Evolutionary conservation across 2,329 filamentous ascomycete genomes (phyloP).

Genomic region (Didymellaceae sp.): DNA sequence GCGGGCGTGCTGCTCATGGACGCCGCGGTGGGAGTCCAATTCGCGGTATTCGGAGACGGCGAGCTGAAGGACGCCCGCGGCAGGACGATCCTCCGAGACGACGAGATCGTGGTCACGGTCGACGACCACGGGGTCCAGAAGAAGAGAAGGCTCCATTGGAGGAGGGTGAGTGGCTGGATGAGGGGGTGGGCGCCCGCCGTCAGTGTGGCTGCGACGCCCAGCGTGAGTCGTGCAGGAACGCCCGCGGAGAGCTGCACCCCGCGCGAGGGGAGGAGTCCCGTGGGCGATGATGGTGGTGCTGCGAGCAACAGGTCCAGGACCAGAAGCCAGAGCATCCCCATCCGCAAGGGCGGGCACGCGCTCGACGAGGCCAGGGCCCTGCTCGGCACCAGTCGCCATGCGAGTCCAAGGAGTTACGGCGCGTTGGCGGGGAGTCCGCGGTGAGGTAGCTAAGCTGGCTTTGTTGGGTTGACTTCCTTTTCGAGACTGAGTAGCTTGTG

Average conservation of each 20-base stretch:
- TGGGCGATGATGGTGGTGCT: constrained; percentile 4
- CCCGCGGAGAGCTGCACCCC: constrained; percentile 31
- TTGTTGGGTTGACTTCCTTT: neutral
- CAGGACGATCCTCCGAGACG: constrained; percentile 41
- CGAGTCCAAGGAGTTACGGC: constrained; percentile 46
- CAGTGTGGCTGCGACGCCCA: constrained; percentile 47
- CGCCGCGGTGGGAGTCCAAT: constrained; percentile 67
- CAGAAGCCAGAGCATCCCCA: constrained; percentile 34
- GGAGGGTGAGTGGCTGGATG: constrained; percentile 68
- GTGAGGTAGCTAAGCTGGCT: neutral
- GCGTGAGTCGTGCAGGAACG: constrained; percentile 35
- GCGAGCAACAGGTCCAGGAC: neutral
- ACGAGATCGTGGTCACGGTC: constrained; percentile 55
- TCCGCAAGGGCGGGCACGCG: constrained; percentile 28
- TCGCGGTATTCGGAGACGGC: constrained; percentile 63
- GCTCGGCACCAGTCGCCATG: constrained; percentile 40
- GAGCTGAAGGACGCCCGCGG: constrained; percentile 23
- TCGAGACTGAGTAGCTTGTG: too few relatives aligned
- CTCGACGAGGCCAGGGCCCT: constrained; percentile 48
- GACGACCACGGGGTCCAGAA: constrained; percentile 41
- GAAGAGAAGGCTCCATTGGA: constrained; percentile 59
- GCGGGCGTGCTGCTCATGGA: constrained; percentile 69
- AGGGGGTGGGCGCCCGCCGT: constrained; percentile 67
- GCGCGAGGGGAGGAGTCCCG: neutral
- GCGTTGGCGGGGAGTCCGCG: constrained; percentile 7